Base-by-base conservation (phyloP, 1,284 basidiomycete species). In the Cryptococcus hybrid region DNA sequence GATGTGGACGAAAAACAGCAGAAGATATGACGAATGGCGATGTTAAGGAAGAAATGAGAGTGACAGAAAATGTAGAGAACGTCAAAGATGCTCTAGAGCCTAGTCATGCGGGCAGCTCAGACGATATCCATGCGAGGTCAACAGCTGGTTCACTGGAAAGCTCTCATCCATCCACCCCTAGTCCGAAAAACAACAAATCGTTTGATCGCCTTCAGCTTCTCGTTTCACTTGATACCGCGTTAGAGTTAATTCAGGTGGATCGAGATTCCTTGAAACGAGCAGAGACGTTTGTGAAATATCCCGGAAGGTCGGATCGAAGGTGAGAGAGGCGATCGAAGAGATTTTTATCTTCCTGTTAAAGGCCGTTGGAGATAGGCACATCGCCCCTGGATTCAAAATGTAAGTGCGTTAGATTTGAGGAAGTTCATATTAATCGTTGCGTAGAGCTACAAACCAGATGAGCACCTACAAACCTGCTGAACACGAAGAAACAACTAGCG, bases 221-320 rank as follows among this genome's bases (percentile, higher is more conserved):
- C 1, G 85, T 99, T 3, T 96, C 92, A 1, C 84, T 99, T 3
- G 93, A 98, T 69, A 85, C 88, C 1, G 92, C 92, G 0, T 81
- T 99, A 0, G 89, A 95, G 69, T 83, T 98, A 36, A 95, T 99
- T 57, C 92, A 98, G 64, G 87, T 89, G 0, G 87, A 92, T 67
- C 87, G 94, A 52, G 92, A 97, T 60, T 85, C 88, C 0, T 82
- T 96, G 50, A 97, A 97, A 76, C 85, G 95, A 7, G 86, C 92
- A 2, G 92, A 98, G 74, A 92, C 88, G 2, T 99, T 96, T 74
- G 81, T 83, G 0, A 84, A 84, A 5, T 98, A 95, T 70, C 91
- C 92, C 0, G 90, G 0, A 83, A 85, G 60, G 89, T 88, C 59
- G 90, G 91, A 0, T 83, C 84, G 55, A 85, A 88, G 7, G 91